Conservation (phyloP, 2,329 filamentous ascomycete genomes). For the Cordyceps cicadae region DNA sequence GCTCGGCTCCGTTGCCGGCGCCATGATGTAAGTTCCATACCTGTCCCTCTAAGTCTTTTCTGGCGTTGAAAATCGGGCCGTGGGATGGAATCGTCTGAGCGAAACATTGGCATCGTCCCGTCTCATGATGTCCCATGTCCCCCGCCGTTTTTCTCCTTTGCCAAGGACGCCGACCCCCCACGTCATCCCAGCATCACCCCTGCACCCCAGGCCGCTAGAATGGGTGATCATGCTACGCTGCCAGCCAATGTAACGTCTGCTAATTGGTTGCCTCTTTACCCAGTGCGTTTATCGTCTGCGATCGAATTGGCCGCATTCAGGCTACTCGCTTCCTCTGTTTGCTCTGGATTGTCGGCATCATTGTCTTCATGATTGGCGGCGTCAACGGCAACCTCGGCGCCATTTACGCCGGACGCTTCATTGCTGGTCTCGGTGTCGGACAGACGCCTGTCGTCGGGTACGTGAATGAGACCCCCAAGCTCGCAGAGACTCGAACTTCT, state of each 20-base stretch:
- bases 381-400: conserved; percentile 44
- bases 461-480: conserved; percentile 10
- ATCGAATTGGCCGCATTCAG: conserved; percentile 55
- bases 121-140: background rate
- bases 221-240: background rate
- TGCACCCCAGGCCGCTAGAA: background rate
- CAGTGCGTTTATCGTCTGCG: conserved; percentile 51
- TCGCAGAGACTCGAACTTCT: background rate
- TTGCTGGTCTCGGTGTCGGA: conserved; percentile 58
- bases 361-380: conserved; percentile 46
- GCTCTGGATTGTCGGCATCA: conserved; percentile 50
- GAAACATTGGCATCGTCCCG: conserved; percentile 3
- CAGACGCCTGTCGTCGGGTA: conserved; percentile 57
- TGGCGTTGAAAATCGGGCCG: background rate
- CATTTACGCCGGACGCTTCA: conserved; percentile 58
- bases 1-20: conserved; percentile 65
- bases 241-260: background rate
- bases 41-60: background rate
- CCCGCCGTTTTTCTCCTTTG: background rate
- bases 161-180: conserved; percentile 3
- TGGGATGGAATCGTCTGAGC: background rate
- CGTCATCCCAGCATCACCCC: background rate
- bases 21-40: conserved; percentile 41
- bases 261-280: background rate
- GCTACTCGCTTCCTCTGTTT: conserved; percentile 50